Percentiles rank a stretch among this genome's conserved stretches.
Conservation (phyloP, 2,329 filamentous ascomycete species). For the Arthroderma sp. region DNA sequence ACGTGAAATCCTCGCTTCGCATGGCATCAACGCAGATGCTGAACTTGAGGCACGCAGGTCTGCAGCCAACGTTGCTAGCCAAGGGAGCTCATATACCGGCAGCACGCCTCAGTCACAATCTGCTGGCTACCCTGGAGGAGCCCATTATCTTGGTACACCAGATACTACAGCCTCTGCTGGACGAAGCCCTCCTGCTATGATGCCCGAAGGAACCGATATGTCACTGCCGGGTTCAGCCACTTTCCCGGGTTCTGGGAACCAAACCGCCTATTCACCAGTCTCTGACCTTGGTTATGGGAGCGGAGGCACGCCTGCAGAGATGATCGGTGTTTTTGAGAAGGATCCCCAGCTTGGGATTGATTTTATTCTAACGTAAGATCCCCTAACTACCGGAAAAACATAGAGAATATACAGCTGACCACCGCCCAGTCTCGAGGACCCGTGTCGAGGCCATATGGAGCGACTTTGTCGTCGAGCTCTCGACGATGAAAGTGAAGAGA, state of each 20-base stretch:
- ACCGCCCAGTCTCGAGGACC: conserved; percentile 51
- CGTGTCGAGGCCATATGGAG: conserved; percentile 84
- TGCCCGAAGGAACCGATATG: not conserved
- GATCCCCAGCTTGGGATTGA: conserved; percentile 36
- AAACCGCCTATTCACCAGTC: not conserved
- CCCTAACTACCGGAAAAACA: not conserved
- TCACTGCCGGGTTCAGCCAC: not conserved
- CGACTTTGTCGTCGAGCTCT: conserved; percentile 47
- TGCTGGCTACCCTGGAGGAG: conserved; percentile 1
- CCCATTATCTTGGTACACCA: conserved; percentile 8
- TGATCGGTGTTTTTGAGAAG: conserved; percentile 30
- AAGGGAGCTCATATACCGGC: conserved; percentile 30
- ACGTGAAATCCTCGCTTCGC: conserved; percentile 45
- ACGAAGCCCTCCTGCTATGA: conserved; percentile 6
- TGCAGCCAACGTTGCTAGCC: conserved; percentile 10
- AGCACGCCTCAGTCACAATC: conserved; percentile 22
- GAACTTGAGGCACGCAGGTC: conserved; percentile 28
- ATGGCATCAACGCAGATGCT: conserved; percentile 46
- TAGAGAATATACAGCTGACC: not conserved
- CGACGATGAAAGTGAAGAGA: conserved; percentile 48
- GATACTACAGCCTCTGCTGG: conserved; percentile 7
- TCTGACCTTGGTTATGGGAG: not conserved
- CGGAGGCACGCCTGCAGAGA: conserved; percentile 11
- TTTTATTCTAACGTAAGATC: conserved; percentile 33
- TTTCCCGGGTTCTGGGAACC: not conserved